These are phyloP conservation scores for Emergomyces africanus DNA, from an alignment of 2,329 filamentous ascomycete species.

Conservation along the genomic window DNA sequence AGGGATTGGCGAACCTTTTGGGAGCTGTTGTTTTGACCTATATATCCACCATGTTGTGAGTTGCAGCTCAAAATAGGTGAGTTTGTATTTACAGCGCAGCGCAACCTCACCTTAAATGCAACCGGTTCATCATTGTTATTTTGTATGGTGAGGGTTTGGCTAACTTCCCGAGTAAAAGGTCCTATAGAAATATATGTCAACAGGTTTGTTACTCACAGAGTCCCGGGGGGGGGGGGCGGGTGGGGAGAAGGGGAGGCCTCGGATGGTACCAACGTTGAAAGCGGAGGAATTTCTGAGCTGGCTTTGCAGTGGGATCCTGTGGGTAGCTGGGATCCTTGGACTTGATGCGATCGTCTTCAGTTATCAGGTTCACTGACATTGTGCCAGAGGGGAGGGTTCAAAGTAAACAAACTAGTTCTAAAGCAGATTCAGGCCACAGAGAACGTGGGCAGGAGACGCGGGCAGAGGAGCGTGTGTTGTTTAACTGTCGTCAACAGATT, in stretches of 20 bases:
- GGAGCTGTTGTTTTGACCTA: slow-evolving; percentile 98
- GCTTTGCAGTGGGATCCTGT: not conserved
- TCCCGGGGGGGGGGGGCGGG: no score
- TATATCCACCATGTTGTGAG: slow-evolving; percentile 14
- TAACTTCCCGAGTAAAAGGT: slow-evolving; percentile 52
- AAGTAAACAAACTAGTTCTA: not conserved
- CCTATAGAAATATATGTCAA: slow-evolving; percentile 32
- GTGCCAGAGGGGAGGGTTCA: not conserved
- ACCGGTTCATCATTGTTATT: slow-evolving; percentile 47
- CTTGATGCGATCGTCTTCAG: not conserved
- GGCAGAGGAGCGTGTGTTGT: no score
- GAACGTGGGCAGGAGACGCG: not conserved
- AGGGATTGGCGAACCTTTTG: slow-evolving; percentile 63
- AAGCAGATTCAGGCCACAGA: not conserved
- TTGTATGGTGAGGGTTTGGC: slow-evolving; percentile 45
- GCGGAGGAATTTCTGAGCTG: slow-evolving; percentile 56
- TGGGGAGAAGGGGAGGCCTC: not conserved
- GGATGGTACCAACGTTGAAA: slow-evolving; percentile 58
- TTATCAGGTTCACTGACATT: slow-evolving; percentile 1
- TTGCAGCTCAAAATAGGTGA: slow-evolving; percentile 4
- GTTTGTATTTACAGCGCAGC: not conserved
- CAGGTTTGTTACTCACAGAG: slow-evolving; percentile 5
- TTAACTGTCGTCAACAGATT: no score
- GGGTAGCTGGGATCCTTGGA: not conserved
- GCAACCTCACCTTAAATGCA: slow-evolving; percentile 47